Evolutionary conservation across 2,329 filamentous ascomycete species (phyloP).

Genomic region (Tolypocladium pustulatum): DNA sequence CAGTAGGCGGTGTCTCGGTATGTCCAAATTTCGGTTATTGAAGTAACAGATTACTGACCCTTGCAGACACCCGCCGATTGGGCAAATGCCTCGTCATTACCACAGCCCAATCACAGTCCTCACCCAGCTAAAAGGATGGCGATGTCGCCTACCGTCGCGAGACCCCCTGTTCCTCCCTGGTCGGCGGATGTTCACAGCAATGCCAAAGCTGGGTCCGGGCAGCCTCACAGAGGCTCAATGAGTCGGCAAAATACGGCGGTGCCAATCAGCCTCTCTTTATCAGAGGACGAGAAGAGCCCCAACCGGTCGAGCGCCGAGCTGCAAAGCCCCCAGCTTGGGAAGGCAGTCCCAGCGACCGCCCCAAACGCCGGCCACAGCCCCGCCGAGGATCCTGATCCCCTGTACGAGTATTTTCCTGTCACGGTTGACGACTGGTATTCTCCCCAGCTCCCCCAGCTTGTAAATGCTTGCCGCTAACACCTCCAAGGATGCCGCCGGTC

Average conservation of each 20-base stretch:
- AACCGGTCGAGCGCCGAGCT: constrained; percentile 39
- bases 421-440: constrained; percentile 75
- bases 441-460: background rate
- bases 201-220: constrained; percentile 9
- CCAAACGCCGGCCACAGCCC: constrained; percentile 45
- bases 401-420: constrained; percentile 93
- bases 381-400: constrained; percentile 66
- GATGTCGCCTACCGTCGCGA: constrained; percentile 37
- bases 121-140: constrained; percentile 43
- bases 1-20: constrained; percentile 24
- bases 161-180: constrained; percentile 45
- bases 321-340: constrained; percentile 39
- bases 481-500: constrained; percentile 64
- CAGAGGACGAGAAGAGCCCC: constrained; percentile 50
- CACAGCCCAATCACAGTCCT: constrained; percentile 26
- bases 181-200: constrained; percentile 21
- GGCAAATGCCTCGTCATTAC: constrained; percentile 27
- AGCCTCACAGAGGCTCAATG: constrained; percentile 10
- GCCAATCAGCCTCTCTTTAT: constrained; percentile 44
- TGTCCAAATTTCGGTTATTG: constrained; percentile 1
- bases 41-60: constrained; percentile 7
- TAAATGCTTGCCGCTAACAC: background rate
- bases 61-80: constrained; percentile 32
- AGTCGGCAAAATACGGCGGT: constrained; percentile 18
- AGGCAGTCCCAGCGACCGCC: constrained; percentile 21